A percentile compares a stretch with the other conserved stretches of the same genome.
phyloP scores from a whole-genome alignment of 2,329 filamentous ascomycete species.

The Hysterium pulicare region DNA sequence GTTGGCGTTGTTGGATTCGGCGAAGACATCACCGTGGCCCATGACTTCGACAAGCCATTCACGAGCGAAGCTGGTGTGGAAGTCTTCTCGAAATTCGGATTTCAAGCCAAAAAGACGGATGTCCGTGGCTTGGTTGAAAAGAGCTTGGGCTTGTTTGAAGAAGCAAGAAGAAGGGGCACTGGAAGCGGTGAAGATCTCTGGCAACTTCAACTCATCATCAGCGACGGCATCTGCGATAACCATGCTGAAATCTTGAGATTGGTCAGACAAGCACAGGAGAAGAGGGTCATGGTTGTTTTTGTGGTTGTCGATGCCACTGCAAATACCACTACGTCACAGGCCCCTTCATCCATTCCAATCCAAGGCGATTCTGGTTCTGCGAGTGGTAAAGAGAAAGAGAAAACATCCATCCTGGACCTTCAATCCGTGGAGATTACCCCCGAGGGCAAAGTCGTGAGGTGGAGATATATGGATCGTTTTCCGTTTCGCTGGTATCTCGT shows the following conservation, averaged over 20 bases:
- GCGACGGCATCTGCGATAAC: constrained; percentile 87
- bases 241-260: constrained; percentile 80
- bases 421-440: constrained; percentile 80
- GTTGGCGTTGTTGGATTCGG: constrained; percentile 92
- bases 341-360: background rate
- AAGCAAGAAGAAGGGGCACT: constrained; percentile 62
- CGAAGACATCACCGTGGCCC: constrained; percentile 75
- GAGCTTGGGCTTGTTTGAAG: constrained; percentile 77
- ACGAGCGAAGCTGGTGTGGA: constrained; percentile 76
- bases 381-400: constrained; percentile 46
- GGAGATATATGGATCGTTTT: constrained; percentile 90
- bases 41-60: constrained; percentile 81
- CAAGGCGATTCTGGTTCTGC: no score
- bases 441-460: constrained; percentile 70
- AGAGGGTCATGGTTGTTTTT: constrained; percentile 97
- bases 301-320: constrained; percentile 77
- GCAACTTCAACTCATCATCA: constrained; percentile 92
- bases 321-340: constrained; percentile 7
- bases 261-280: constrained; percentile 82
- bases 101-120: constrained; percentile 82
- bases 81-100: constrained; percentile 80
- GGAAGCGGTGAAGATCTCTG: constrained; percentile 67
- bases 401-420: constrained; percentile 77
- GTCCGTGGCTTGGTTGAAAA: constrained; percentile 73
- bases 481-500: constrained; percentile 97